Evolutionary conservation across 2,329 filamentous ascomycete genomes (phyloP).

Genomic region (Aspergillus novoparasiticus): DNA sequence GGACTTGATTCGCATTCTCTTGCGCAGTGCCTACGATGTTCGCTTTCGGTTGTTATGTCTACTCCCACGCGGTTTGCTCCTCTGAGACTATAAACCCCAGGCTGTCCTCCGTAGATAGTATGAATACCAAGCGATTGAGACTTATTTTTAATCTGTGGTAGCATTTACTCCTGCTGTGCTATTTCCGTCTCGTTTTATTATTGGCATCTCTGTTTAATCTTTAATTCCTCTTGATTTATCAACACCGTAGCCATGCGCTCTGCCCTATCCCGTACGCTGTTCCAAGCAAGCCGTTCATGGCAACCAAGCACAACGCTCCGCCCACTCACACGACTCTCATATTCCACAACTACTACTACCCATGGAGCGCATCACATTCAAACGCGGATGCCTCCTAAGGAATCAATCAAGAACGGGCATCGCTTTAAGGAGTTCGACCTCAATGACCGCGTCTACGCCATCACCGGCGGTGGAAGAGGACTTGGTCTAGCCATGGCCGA

Average conservation of each 20-base stretch:
- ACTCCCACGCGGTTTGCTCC: slow-evolving; percentile 2
- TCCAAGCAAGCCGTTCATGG: slow-evolving; percentile 17
- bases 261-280: slow-evolving; percentile 19
- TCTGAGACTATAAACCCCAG: slow-evolving; percentile 26
- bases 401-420: slow-evolving; percentile 26
- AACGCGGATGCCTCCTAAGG: slow-evolving; percentile 29
- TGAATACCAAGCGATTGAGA: neutral
- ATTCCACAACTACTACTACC: slow-evolving; percentile 24
- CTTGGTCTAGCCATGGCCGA: slow-evolving; percentile 50
- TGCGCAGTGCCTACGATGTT: slow-evolving; percentile 14
- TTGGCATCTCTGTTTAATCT: slow-evolving; percentile 7
- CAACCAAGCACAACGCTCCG: slow-evolving; percentile 10
- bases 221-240: slow-evolving; percentile 2
- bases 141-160: neutral
- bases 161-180: neutral
- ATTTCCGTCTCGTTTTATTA: neutral
- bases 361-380: slow-evolving; percentile 34
- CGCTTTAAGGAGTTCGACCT: slow-evolving; percentile 48
- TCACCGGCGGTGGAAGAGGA: slow-evolving; percentile 49
- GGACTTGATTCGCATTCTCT: slow-evolving; percentile 16
- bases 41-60: slow-evolving; percentile 20
- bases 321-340: slow-evolving; percentile 17
- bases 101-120: slow-evolving; percentile 7
- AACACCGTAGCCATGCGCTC: slow-evolving; percentile 20
- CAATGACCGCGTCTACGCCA: slow-evolving; percentile 42